Conservation (phyloP, 805 yeast species). For the Myxozyma neotropica region DNA sequence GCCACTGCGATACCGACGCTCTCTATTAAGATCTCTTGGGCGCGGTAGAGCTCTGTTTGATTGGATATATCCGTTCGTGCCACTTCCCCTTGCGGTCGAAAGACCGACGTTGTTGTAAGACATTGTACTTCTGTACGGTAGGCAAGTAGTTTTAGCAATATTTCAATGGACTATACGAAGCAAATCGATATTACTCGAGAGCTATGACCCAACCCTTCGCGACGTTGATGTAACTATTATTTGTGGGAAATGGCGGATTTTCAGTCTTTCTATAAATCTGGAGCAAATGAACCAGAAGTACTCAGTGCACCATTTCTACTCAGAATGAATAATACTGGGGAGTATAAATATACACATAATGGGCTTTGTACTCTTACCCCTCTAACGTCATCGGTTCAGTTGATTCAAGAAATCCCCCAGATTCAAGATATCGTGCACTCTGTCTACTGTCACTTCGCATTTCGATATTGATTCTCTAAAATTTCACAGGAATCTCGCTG, state of each 20-base stretch:
- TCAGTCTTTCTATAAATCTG: neutral
- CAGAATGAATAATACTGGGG: neutral
- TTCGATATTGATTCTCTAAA: neutral
- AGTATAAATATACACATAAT: neutral
- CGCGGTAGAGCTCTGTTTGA: conserved; percentile 33
- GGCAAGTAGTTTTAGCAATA: too few relatives aligned
- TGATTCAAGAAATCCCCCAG: neutral
- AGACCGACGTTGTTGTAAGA: conserved; percentile 41
- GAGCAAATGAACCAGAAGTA: neutral
- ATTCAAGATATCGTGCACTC: neutral
- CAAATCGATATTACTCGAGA: too few relatives aligned
- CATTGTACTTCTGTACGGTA: too few relatives aligned
- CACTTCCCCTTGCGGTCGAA: conserved; percentile 41
- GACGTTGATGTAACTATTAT: too few relatives aligned
- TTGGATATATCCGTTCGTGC: conserved; percentile 40
- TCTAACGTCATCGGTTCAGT: neutral
- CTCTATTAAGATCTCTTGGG: conserved; percentile 8
- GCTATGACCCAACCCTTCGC: too few relatives aligned
- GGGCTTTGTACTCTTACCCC: neutral
- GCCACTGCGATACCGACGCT: neutral
- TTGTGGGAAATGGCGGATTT: neutral
- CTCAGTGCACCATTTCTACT: neutral
- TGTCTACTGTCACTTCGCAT: neutral
- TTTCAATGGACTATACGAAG: too few relatives aligned
- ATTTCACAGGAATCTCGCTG: too few relatives aligned